phyloP scores from a whole-genome alignment of 2,329 filamentous ascomycete genomes.

The Myriosclerotinia scirpicola region DNA sequence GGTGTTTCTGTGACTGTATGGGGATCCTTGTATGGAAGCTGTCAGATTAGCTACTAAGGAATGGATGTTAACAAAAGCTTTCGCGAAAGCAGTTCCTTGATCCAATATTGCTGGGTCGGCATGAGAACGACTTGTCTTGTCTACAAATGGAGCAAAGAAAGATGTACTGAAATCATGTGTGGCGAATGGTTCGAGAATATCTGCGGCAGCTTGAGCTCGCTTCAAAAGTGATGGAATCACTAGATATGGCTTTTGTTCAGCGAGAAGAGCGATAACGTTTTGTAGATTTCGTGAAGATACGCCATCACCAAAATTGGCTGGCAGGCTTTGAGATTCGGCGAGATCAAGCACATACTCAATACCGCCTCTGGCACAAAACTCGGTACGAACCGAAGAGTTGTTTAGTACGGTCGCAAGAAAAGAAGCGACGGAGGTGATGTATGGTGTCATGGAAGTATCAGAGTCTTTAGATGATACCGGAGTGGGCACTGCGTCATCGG shows the following conservation, averaged over 20 bases:
- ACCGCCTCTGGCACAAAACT: slow-evolving; percentile 76
- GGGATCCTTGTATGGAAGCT: slow-evolving; percentile 66
- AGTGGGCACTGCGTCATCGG: slow-evolving; percentile 32
- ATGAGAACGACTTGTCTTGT: slow-evolving; percentile 42
- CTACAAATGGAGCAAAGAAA: slow-evolving; percentile 71
- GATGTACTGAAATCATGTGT: slow-evolving; percentile 50
- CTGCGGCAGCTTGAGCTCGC: slow-evolving; percentile 68
- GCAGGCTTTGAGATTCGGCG: slow-evolving; percentile 76
- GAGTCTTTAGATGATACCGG: slow-evolving; percentile 28
- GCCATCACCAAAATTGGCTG: slow-evolving; percentile 68
- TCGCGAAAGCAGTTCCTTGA: slow-evolving; percentile 74
- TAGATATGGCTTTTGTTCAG: slow-evolving; percentile 77
- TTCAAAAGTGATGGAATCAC: slow-evolving; percentile 79
- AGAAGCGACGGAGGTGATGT: slow-evolving; percentile 71
- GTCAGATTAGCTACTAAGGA: slow-evolving; percentile 73
- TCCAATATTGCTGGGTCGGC: slow-evolving; percentile 48
- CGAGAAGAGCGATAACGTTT: slow-evolving; percentile 71
- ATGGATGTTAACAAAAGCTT: slow-evolving; percentile 75
- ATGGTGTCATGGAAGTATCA: slow-evolving; percentile 45
- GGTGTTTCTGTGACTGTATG: slow-evolving; percentile 55
- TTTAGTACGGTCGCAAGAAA: slow-evolving; percentile 59
- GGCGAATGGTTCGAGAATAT: slow-evolving; percentile 66
- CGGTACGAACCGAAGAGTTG: slow-evolving; percentile 41
- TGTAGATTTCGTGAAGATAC: slow-evolving; percentile 68
- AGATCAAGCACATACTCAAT: slow-evolving; percentile 83